These are phyloP conservation scores for Eucalyptus dawsonii DNA, from an alignment of 345 rosid species.

Conservation along the genomic window DNA sequence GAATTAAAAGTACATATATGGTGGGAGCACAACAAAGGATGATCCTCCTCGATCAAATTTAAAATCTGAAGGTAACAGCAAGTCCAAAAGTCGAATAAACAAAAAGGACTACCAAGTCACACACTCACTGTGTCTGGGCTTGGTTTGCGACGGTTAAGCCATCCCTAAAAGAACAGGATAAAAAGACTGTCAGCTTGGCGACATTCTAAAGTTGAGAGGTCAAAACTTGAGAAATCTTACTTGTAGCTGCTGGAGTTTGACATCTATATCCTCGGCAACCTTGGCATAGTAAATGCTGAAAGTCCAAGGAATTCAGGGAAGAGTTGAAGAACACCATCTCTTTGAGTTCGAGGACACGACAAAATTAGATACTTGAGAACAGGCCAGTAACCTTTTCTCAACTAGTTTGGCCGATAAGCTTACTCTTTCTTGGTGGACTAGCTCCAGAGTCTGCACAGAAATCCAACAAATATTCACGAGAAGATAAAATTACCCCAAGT, in stretches of 20 bases:
- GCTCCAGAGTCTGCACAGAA: conserved; percentile 39
- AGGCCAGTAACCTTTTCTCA: conserved; percentile 35
- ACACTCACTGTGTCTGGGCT: neutral
- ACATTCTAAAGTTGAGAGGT: neutral
- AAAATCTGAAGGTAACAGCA: neutral
- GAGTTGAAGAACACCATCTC: neutral
- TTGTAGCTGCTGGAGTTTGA: conserved; percentile 50
- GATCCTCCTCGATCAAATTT: neutral
- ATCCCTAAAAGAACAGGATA: neutral
- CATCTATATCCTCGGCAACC: conserved; percentile 23
- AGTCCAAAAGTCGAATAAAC: neutral
- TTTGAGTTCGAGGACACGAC: neutral
- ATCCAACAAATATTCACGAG: neutral
- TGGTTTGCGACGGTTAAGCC: neutral
- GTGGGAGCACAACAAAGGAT: neutral
- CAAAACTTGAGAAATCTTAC: conserved; percentile 8
- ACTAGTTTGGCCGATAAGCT: conserved; percentile 35
- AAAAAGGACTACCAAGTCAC: neutral
- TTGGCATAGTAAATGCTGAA: conserved; percentile 48
- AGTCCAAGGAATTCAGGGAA: neutral
- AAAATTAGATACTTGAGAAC: neutral
- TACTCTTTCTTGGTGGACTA: conserved; percentile 52
- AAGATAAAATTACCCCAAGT: neutral
- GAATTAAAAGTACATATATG: neutral
- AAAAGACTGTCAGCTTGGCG: neutral